These are phyloP conservation scores for Hygrocybe coccinea DNA, from an alignment of 768 basidiomycete genomes.

Conservation along the genomic window DNA sequence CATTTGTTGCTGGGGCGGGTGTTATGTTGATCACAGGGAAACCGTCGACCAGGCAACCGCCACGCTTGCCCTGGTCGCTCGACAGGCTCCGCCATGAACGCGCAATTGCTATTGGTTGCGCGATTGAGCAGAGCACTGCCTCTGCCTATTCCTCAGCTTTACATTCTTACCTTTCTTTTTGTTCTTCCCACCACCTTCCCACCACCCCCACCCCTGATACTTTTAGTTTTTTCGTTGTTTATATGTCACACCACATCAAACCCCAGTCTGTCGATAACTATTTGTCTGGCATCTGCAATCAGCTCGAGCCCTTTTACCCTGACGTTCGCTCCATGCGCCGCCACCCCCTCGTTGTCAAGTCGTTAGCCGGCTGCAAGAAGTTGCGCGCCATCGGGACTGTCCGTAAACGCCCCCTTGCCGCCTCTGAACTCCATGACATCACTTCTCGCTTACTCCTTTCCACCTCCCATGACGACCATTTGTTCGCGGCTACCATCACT, in stretches of 20 bases:
- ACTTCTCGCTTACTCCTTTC: neutral
- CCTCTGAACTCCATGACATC: neutral
- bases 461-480: neutral
- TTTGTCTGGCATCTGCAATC: slow-evolving; percentile 35
- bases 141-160: slow-evolving; percentile 30
- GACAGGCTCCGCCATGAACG: slow-evolving; percentile 27
- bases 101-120: slow-evolving; percentile 28
- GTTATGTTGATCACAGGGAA: slow-evolving; percentile 15
- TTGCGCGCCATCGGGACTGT: slow-evolving; percentile 6
- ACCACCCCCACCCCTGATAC: slow-evolving; percentile 36
- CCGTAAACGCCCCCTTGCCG: slow-evolving; percentile 21
- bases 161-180: slow-evolving; percentile 37
- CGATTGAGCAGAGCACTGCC: slow-evolving; percentile 22
- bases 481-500: neutral
- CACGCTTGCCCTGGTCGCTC: slow-evolving; percentile 25
- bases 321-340: slow-evolving; percentile 16
- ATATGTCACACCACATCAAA: slow-evolving; percentile 34
- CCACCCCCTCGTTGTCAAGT: slow-evolving; percentile 20
- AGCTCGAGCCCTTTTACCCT: slow-evolving; percentile 31
- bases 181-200: slow-evolving; percentile 27
- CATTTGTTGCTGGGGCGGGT: slow-evolving; percentile 20
- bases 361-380: slow-evolving; percentile 21
- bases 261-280: slow-evolving; percentile 17
- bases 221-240: slow-evolving; percentile 32
- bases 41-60: slow-evolving; percentile 23